Evolutionary conservation across 2,329 filamentous ascomycete species (phyloP).

Genomic region (Colletotrichum sublineola): DNA sequence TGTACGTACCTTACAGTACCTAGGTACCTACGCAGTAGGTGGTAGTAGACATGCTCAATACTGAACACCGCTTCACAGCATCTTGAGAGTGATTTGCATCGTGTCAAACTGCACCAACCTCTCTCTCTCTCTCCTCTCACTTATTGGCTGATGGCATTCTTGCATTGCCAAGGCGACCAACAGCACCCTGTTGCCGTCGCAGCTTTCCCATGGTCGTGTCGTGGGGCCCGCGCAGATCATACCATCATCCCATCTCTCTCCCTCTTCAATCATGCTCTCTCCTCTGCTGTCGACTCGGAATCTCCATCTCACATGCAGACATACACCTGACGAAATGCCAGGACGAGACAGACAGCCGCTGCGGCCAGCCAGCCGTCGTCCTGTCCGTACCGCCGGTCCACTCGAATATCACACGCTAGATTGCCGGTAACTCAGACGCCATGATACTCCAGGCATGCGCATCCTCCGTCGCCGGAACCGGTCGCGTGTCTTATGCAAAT

Average conservation of each 20-base stretch:
- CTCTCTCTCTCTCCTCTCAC: background rate
- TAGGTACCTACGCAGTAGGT: too few species aligned
- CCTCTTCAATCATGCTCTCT: background rate
- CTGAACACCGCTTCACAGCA: background rate
- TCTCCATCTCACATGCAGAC: background rate
- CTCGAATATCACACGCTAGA: background rate
- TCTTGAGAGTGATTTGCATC: background rate
- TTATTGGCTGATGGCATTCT: background rate
- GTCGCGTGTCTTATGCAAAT: background rate
- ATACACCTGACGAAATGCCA: background rate
- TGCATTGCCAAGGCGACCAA: background rate
- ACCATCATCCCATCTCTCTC: conserved; percentile 11
- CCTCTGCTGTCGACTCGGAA: too few species aligned
- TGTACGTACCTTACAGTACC: background rate
- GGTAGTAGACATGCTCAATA: background rate
- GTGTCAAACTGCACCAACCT: background rate
- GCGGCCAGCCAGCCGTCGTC: background rate
- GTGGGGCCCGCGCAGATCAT: conserved; percentile 15
- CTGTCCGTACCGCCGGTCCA: background rate
- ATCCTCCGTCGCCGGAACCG: background rate
- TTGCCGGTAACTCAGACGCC: background rate
- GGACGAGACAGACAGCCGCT: conserved; percentile 14
- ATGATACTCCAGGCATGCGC: background rate
- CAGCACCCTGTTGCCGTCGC: background rate
- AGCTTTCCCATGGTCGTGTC: background rate